These are phyloP conservation scores for Kurtzmaniella quercitrusa DNA, from an alignment of 1,139 yeast genomes.

Conservation along the genomic window DNA sequence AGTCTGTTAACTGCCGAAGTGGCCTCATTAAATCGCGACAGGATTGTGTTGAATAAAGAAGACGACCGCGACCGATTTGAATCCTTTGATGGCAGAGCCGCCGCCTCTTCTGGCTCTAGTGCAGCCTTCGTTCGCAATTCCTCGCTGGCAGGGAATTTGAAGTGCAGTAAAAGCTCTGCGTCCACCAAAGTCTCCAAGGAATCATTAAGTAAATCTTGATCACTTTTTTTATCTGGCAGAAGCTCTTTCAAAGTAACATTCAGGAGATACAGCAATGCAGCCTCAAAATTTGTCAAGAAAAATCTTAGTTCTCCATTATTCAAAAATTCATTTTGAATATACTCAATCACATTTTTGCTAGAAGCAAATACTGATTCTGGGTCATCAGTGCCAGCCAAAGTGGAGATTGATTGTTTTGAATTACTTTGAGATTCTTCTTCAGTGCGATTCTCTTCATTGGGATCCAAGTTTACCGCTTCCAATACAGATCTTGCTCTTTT, in stretches of 20 bases:
- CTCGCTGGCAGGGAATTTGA: slow-evolving; percentile 23
- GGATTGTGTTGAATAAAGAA: slow-evolving; percentile 36
- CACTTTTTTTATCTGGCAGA: slow-evolving; percentile 9
- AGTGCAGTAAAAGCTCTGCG: slow-evolving; percentile 26
- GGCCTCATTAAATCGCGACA: slow-evolving; percentile 26
- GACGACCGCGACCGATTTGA: slow-evolving; percentile 33
- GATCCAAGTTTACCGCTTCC: slow-evolving; percentile 30
- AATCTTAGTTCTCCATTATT: slow-evolving; percentile 39
- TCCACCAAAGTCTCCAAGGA: slow-evolving; percentile 28
- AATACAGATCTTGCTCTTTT: slow-evolving; percentile 15
- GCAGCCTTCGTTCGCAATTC: background rate
- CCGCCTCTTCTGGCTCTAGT: background rate
- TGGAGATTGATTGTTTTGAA: slow-evolving; percentile 3
- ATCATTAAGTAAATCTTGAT: slow-evolving; percentile 16
- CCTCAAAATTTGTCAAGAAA: slow-evolving; percentile 43
- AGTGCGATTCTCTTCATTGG: slow-evolving; percentile 7
- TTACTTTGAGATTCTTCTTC: slow-evolving; percentile 1
- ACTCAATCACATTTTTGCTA: slow-evolving; percentile 29
- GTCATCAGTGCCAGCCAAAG: slow-evolving; percentile 4
- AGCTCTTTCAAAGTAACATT: slow-evolving; percentile 35
- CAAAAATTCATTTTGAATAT: slow-evolving; percentile 25
- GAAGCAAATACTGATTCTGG: slow-evolving; percentile 19
- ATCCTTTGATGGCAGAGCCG: slow-evolving; percentile 4
- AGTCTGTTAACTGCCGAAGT: slow-evolving; percentile 18
- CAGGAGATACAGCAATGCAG: slow-evolving; percentile 35